phyloP scores from a whole-genome alignment of 768 basidiomycete species.

The Phallus indusiatus region DNA sequence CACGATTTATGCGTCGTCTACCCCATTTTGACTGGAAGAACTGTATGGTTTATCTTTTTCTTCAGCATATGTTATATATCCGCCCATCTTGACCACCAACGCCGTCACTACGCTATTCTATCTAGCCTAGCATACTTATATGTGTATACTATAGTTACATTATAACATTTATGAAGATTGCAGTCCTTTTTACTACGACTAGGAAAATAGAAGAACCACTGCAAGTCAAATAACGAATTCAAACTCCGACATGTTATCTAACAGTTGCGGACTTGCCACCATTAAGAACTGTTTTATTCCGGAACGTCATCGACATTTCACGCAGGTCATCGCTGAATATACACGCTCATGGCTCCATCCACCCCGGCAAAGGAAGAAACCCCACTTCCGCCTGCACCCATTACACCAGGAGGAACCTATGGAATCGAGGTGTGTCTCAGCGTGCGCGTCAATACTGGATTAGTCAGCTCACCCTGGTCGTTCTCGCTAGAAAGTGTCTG shows the following conservation, averaged over 20 bases:
- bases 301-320: no score
- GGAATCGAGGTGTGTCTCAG: conserved; percentile 51
- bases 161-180: no score
- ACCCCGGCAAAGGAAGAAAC: conserved; percentile 26
- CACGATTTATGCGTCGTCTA: not conserved
- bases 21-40: not conserved
- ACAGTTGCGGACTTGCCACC: not conserved
- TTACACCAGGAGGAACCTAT: conserved; percentile 69
- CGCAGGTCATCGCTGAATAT: not conserved
- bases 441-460: conserved; percentile 13
- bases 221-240: not conserved
- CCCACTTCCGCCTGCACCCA: conserved; percentile 43
- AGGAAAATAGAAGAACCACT: no score
- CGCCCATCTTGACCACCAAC: not conserved
- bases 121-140: not conserved
- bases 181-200: no score
- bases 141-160: not conserved
- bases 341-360: conserved; percentile 13
- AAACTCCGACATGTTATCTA: not conserved
- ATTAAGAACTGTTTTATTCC: no score
- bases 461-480: conserved; percentile 7
- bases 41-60: not conserved
- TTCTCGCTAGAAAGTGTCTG: conserved; percentile 58
- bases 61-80: not conserved
- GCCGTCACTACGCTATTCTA: no score